These are phyloP conservation scores for Tuber aestivum DNA, from an alignment of 495 filamentous ascomycete genomes.

Conservation along the genomic window DNA sequence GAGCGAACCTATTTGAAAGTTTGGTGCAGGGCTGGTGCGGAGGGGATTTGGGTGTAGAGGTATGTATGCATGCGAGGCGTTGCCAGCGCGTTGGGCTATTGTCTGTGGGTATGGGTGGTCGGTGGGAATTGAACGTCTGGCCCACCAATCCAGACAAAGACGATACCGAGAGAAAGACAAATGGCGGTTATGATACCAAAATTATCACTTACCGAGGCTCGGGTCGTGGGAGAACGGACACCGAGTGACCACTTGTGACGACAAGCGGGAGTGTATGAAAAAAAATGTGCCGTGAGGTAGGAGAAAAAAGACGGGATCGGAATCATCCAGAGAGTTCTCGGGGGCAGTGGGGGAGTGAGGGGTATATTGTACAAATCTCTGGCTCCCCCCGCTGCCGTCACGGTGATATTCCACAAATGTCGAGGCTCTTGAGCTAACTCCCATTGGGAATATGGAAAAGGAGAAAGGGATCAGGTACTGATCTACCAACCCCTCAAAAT, in stretches of 20 bases:
- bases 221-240: not conserved
- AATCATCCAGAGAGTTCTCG: not conserved
- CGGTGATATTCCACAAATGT: no score
- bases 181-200: not conserved
- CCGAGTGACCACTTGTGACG: not conserved
- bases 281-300: not conserved
- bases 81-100: not conserved
- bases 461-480: no score
- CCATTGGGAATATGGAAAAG: no score
- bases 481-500: no score
- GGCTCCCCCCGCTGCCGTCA: no score
- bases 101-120: not conserved
- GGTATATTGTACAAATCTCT: no score
- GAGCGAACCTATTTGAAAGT: not conserved
- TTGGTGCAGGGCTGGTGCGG: not conserved
- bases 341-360: not conserved
- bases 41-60: not conserved
- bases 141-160: not conserved
- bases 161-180: not conserved
- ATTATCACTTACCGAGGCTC: not conserved
- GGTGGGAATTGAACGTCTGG: not conserved
- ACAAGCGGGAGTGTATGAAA: not conserved
- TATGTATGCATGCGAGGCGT: not conserved
- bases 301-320: not conserved
- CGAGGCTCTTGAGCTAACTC: no score